Evolutionary conservation across 106 monocot species (phyloP).

Genomic region (Narthecium ossifragum): DNA sequence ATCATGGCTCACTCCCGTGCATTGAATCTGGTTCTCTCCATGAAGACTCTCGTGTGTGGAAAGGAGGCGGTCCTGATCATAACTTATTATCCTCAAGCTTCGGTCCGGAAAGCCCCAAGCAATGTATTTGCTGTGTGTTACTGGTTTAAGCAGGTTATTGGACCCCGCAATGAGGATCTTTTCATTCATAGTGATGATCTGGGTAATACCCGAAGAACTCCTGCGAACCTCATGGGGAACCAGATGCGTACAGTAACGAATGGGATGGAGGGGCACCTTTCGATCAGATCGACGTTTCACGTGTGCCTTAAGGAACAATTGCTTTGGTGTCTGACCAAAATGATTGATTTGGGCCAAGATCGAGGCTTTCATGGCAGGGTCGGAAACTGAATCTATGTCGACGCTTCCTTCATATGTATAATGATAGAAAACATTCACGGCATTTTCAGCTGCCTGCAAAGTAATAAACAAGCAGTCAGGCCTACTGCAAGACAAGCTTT

Average conservation of each 20-base stretch:
- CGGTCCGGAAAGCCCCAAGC: constrained; percentile 96
- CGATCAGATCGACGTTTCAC: constrained; percentile 59
- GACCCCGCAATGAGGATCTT: constrained; percentile 60
- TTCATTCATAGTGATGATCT: constrained; percentile 69
- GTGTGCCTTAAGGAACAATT: constrained; percentile 83
- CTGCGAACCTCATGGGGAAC: constrained; percentile 51
- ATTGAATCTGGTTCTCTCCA: constrained; percentile 85
- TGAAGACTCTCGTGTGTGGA: constrained; percentile 90
- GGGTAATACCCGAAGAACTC: constrained; percentile 50
- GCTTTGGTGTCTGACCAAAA: constrained; percentile 97
- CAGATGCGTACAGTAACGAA: constrained; percentile 54
- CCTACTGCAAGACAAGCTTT: not conserved
- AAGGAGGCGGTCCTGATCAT: constrained; percentile 83
- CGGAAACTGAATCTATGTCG: constrained; percentile 87
- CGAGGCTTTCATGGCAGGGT: constrained; percentile 95
- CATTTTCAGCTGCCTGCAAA: constrained; percentile 90
- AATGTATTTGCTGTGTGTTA: constrained; percentile 70
- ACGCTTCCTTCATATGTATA: constrained; percentile 98
- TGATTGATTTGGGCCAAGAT: constrained; percentile 98
- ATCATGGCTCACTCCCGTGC: constrained; percentile 83
- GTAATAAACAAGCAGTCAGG: constrained; percentile 1
- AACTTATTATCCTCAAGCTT: constrained; percentile 75
- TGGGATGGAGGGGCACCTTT: constrained; percentile 60
- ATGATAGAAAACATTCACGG: constrained; percentile 95
- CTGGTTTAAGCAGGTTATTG: constrained; percentile 70